A percentile compares a stretch with the other conserved stretches of the same genome.
Conservation (phyloP, 306 rosid genomes). For the Fagus sylvatica region DNA sequence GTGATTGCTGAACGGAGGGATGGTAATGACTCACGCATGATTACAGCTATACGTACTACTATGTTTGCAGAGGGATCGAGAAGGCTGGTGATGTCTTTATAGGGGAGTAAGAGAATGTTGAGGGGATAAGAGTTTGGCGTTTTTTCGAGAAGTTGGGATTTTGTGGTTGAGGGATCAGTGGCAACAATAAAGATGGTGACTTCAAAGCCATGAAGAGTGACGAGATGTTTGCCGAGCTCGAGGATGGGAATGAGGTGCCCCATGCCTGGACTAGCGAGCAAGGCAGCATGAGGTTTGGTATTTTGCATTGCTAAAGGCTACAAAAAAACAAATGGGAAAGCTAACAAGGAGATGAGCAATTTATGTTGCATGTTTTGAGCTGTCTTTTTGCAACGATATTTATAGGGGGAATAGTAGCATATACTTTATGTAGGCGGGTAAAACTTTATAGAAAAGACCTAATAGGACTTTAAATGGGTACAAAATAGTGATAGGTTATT, state of each 20-base stretch:
- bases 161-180: slow-evolving; percentile 25
- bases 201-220: slow-evolving; percentile 30
- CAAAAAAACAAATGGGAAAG: no score
- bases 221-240: slow-evolving; percentile 43
- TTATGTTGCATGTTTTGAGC: no score
- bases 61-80: neutral
- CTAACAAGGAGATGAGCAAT: no score
- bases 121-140: neutral
- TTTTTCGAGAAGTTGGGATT: slow-evolving; percentile 12
- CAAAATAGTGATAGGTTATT: no score
- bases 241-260: slow-evolving; percentile 41
- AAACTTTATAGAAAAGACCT: no score
- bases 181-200: slow-evolving; percentile 36
- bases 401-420: no score
- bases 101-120: slow-evolving; percentile 25
- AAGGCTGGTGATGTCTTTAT: slow-evolving; percentile 8
- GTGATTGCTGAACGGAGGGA: no score
- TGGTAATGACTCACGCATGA: no score
- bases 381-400: no score
- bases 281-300: slow-evolving; percentile 25
- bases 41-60: neutral
- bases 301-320: neutral
- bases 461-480: no score
- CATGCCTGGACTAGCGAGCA: slow-evolving; percentile 42
- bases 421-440: no score